These are phyloP conservation scores for Cydonia oblonga DNA, from an alignment of 331 rosid genomes.

Conservation along the genomic window DNA sequence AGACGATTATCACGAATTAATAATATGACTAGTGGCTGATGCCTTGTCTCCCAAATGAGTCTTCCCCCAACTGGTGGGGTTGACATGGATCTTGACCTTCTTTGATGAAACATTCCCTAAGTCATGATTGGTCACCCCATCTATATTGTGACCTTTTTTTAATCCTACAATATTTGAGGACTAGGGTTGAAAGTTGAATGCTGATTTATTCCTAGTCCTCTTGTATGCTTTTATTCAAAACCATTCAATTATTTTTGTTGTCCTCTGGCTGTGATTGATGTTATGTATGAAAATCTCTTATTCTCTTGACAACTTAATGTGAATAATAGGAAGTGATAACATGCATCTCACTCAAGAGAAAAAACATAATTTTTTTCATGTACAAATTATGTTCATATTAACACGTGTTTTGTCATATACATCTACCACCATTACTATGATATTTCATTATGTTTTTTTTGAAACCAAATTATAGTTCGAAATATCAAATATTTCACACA, in stretches of 20 bases:
- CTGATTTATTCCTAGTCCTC: constrained; percentile 18
- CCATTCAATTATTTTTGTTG: constrained; percentile 8
- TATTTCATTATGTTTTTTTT: neutral
- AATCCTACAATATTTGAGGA: constrained; percentile 49
- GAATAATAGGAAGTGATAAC: neutral
- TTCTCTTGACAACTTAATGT: neutral
- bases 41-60: constrained; percentile 23
- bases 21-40: constrained; percentile 37
- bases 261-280: neutral
- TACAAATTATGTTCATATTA: neutral
- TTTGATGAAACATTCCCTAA: constrained; percentile 35
- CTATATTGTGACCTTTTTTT: constrained; percentile 12
- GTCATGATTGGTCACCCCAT: constrained; percentile 16
- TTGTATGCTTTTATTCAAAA: neutral
- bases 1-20: constrained; percentile 35
- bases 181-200: constrained; percentile 32
- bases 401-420: neutral
- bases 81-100: constrained; percentile 80
- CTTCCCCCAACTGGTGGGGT: constrained; percentile 27
- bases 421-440: neutral
- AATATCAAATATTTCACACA: neutral
- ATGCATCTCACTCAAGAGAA: neutral
- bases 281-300: neutral
- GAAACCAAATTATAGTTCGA: neutral
- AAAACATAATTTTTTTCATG: neutral